phyloP scores from a whole-genome alignment of 1,139 yeast genomes.

The Geotrichum klebahnii region DNA sequence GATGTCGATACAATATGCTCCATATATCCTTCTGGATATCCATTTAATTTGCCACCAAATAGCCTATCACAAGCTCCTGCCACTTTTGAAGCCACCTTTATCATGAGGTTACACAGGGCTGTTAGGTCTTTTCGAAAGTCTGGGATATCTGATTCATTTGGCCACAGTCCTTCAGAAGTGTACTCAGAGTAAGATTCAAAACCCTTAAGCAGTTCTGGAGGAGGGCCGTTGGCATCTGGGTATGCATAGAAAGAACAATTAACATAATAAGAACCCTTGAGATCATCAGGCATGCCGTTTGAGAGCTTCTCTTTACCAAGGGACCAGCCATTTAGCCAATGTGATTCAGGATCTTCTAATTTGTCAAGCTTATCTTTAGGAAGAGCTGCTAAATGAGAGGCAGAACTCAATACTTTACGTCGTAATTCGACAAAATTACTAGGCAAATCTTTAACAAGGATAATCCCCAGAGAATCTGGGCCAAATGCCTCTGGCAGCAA shows the following conservation, averaged over 20 bases:
- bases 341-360: slow-evolving; percentile 49
- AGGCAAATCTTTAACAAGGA: slow-evolving; percentile 49
- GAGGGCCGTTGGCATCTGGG: slow-evolving; percentile 47
- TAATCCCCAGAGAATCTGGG: slow-evolving; percentile 52
- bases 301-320: slow-evolving; percentile 53
- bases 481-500: slow-evolving; percentile 51
- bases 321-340: slow-evolving; percentile 65
- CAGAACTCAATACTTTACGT: slow-evolving; percentile 44
- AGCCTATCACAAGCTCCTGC: slow-evolving; percentile 54
- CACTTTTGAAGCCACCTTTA: slow-evolving; percentile 49
- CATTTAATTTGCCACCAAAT: slow-evolving; percentile 34
- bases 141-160: slow-evolving; percentile 37
- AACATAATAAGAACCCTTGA: slow-evolving; percentile 58
- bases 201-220: slow-evolving; percentile 27
- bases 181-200: slow-evolving; percentile 45
- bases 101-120: slow-evolving; percentile 45
- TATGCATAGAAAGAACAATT: slow-evolving; percentile 56
- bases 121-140: slow-evolving; percentile 33
- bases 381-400: slow-evolving; percentile 47
- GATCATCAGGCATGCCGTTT: slow-evolving; percentile 45
- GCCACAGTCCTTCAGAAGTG: slow-evolving; percentile 56
- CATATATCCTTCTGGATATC: slow-evolving; percentile 43
- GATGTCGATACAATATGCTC: slow-evolving; percentile 48
- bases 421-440: slow-evolving; percentile 43
- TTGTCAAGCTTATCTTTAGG: slow-evolving; percentile 39